Evolutionary conservation across 306 rosid genomes (phyloP).

Genomic region (Aeschynomene evenia): DNA sequence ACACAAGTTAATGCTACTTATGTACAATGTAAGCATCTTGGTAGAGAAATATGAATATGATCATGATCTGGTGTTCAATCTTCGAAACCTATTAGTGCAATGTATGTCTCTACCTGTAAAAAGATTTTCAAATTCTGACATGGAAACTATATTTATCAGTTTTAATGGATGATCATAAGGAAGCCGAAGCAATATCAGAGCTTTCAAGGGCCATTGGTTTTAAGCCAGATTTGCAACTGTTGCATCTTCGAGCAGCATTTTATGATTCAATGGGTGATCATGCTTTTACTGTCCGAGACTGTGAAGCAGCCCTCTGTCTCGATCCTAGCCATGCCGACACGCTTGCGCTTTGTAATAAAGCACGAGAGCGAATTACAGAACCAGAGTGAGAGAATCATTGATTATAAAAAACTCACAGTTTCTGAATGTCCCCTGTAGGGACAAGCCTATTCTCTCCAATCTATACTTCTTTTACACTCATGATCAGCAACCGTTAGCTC

Average conservation of each 20-base stretch:
- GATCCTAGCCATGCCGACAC: conserved; percentile 70
- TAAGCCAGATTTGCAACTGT: conserved; percentile 75
- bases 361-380: conserved; percentile 46
- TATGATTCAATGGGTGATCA: conserved; percentile 65
- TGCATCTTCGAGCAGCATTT: conserved; percentile 93
- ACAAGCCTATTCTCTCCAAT: conserved; percentile 37
- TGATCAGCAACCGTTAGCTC: conserved; percentile 28
- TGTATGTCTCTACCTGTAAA: background rate
- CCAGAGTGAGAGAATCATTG: conserved; percentile 37
- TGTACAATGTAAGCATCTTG: background rate
- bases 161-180: conserved; percentile 92
- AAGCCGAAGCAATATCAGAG: conserved; percentile 77
- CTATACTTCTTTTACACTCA: conserved; percentile 2
- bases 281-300: conserved; percentile 59
- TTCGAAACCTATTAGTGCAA: background rate
- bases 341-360: conserved; percentile 57
- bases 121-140: conserved; percentile 37
- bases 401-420: conserved; percentile 19
- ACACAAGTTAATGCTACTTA: conserved; percentile 1
- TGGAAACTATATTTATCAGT: conserved; percentile 51
- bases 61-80: conserved; percentile 10
- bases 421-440: conserved; percentile 22
- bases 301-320: conserved; percentile 86
- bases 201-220: conserved; percentile 71
- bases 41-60: conserved; percentile 9